Percentiles rank a stretch among this genome's conserved stretches.
Conservation (phyloP, 208 protist species). For the Trypanosoma cruzi region DNA sequence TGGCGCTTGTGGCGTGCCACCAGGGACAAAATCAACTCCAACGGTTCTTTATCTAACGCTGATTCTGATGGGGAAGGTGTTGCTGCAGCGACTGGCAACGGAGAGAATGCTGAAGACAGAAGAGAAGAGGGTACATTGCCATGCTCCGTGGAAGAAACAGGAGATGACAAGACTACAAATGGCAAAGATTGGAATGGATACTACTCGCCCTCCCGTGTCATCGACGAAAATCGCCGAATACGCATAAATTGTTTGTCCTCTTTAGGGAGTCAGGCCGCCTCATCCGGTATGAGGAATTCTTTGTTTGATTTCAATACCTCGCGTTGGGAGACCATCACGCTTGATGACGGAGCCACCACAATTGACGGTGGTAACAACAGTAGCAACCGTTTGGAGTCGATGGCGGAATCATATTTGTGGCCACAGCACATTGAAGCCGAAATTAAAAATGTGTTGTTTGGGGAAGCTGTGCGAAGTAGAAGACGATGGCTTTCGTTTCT, state of each 20-base stretch:
- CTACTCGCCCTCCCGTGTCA: background rate
- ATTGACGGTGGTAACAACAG: slow-evolving; percentile 7
- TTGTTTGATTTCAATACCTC: slow-evolving; percentile 6
- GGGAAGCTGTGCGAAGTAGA: slow-evolving; percentile 7
- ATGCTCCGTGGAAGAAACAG: background rate
- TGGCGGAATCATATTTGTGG: slow-evolving; percentile 30
- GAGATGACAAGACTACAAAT: background rate
- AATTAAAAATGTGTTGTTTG: slow-evolving; percentile 53
- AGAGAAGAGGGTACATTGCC: background rate
- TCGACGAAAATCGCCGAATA: background rate
- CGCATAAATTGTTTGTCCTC: background rate
- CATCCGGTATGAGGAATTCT: background rate
- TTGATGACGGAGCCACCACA: slow-evolving; percentile 14
- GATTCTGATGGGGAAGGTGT: background rate
- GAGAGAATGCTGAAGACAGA: background rate
- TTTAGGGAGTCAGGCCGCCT: too few species aligned
- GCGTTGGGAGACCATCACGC: slow-evolving; percentile 12
- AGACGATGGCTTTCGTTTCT: slow-evolving; percentile 8
- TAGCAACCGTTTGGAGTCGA: slow-evolving; percentile 19
- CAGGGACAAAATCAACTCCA: background rate
- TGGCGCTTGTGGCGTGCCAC: background rate
- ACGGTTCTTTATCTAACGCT: background rate
- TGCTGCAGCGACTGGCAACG: background rate
- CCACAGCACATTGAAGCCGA: slow-evolving; percentile 28
- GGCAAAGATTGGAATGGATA: background rate